Conservation (phyloP, 805 yeast genomes). For the Jamesozyma lodderae region DNA sequence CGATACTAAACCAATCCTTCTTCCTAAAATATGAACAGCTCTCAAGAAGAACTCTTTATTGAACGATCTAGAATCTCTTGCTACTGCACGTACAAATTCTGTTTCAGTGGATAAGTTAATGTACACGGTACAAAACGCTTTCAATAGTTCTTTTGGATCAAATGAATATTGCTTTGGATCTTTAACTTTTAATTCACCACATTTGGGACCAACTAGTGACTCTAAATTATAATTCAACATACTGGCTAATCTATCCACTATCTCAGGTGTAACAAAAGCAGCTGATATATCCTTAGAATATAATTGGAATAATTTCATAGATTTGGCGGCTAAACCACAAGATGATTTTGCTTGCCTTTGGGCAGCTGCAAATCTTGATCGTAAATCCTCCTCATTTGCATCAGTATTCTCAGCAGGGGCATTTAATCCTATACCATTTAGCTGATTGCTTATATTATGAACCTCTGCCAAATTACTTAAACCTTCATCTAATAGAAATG, state of each 20-base stretch:
- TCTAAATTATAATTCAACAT: slow-evolving; percentile 90
- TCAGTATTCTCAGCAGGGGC: slow-evolving; percentile 9
- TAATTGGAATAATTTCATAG: slow-evolving; percentile 66
- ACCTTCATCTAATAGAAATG: slow-evolving; percentile 85
- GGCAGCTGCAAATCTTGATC: slow-evolving; percentile 46
- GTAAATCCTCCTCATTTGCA: slow-evolving; percentile 52
- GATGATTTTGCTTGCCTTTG: slow-evolving; percentile 75
- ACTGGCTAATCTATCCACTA: slow-evolving; percentile 88
- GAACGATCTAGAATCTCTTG: slow-evolving; percentile 89
- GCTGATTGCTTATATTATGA: slow-evolving; percentile 49
- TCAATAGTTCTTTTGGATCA: slow-evolving; percentile 64
- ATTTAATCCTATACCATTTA: slow-evolving; percentile 1
- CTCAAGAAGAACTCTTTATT: slow-evolving; percentile 53
- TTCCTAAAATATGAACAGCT: slow-evolving; percentile 57
- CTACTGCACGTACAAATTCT: slow-evolving; percentile 69
- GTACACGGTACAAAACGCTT: slow-evolving; percentile 65
- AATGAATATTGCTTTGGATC: slow-evolving; percentile 78
- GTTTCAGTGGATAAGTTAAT: slow-evolving; percentile 57
- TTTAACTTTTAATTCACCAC: slow-evolving; percentile 76
- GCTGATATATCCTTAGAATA: slow-evolving; percentile 81
- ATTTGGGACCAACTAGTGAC: slow-evolving; percentile 92
- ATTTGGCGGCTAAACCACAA: slow-evolving; percentile 74
- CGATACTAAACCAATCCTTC: slow-evolving; percentile 45
- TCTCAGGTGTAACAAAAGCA: slow-evolving; percentile 79
- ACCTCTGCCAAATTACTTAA: slow-evolving; percentile 69